A percentile compares a stretch with the other conserved stretches of the same genome.
Evolutionary conservation across 306 rosid genomes (phyloP).

Genomic region (peach (Prunus persica)): Prunus_persica_NCBIv2 NC_034009.1:32554001-32554500

Average conservation of each 20-base stretch:
- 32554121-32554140: slow-evolving; percentile 49
- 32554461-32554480: background rate
- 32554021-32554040: background rate
- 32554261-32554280: slow-evolving; percentile 40
- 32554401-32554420: slow-evolving; percentile 6
- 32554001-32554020: background rate
- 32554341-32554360: background rate
- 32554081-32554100: slow-evolving; percentile 25
- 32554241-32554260: slow-evolving; percentile 63
- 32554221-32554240: slow-evolving; percentile 59
- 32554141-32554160: slow-evolving; percentile 24
- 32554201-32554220: slow-evolving; percentile 53
- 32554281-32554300: slow-evolving; percentile 1
- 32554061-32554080: background rate
- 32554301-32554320: background rate
- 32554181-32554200: slow-evolving; percentile 69
- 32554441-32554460: background rate
- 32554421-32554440: background rate
- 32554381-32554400: background rate
- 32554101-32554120: slow-evolving; percentile 22
- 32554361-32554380: background rate
- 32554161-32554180: slow-evolving; percentile 34
- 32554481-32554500: background rate
- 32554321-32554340: background rate
- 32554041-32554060: background rate